Conservation (phyloP, 768 basidiomycete species). For the Neoboletus subvelutipes region DNA sequence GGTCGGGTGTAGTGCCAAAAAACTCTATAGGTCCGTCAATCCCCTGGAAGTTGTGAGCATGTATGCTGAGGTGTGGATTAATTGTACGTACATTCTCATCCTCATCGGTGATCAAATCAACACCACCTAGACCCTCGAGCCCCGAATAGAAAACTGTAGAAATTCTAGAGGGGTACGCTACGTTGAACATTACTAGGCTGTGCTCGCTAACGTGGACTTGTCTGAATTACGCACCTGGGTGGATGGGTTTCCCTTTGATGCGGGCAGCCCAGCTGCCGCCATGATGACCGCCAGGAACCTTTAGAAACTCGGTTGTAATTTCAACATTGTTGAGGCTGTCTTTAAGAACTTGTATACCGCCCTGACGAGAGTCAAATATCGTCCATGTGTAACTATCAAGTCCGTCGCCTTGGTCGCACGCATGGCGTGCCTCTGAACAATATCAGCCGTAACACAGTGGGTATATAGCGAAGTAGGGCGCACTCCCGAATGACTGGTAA, state of each 20-base stretch:
- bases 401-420: slow-evolving; percentile 85
- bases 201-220: not conserved
- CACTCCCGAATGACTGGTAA: slow-evolving; percentile 67
- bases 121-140: slow-evolving; percentile 79
- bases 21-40: slow-evolving; percentile 68
- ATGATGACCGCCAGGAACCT: slow-evolving; percentile 76
- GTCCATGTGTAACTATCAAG: slow-evolving; percentile 85
- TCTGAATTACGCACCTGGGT: slow-evolving; percentile 43
- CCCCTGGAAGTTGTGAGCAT: slow-evolving; percentile 50
- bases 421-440: slow-evolving; percentile 68
- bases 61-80: not conserved
- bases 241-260: slow-evolving; percentile 77
- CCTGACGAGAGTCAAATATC: slow-evolving; percentile 80
- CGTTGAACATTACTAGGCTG: slow-evolving; percentile 27
- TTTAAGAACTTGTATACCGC: slow-evolving; percentile 80
- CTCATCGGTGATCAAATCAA: slow-evolving; percentile 78
- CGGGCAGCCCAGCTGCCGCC: slow-evolving; percentile 90
- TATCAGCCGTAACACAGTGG: not conserved
- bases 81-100: slow-evolving; percentile 61
- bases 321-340: slow-evolving; percentile 83
- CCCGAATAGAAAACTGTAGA: slow-evolving; percentile 88
- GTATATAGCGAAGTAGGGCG: slow-evolving; percentile 30
- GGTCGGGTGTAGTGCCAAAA: slow-evolving; percentile 68
- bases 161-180: slow-evolving; percentile 54
- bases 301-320: slow-evolving; percentile 82